Conservation (phyloP, 163 green algal species). For the Botryococcus braunii region DNA sequence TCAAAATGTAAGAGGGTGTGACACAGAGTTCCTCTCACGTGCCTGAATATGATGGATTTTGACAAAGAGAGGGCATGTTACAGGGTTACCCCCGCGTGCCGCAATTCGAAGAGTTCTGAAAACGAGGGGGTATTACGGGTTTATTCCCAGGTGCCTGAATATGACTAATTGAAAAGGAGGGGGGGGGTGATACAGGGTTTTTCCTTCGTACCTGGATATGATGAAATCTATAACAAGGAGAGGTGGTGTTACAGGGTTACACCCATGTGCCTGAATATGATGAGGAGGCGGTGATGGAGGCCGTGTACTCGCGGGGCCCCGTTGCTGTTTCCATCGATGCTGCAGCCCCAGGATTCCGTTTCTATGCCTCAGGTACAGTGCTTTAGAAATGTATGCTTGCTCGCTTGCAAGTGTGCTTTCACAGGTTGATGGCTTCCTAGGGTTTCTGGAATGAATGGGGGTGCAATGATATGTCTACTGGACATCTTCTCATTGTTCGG, state of each 20-base stretch:
- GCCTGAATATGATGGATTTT: no score
- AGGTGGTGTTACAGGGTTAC: slow-evolving; percentile 36
- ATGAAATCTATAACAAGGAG: no score
- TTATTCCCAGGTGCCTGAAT: no score
- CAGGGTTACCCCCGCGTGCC: no score
- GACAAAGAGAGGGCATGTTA: no score
- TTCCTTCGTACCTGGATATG: no score
- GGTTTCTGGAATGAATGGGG: background rate
- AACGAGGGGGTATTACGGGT: no score
- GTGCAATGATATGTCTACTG: background rate
- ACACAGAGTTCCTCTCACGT: no score
- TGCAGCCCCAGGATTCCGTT: slow-evolving; percentile 25
- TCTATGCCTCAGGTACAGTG: slow-evolving; percentile 21
- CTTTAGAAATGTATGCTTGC: background rate
- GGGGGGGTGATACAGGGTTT: no score
- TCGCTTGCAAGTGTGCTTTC: background rate
- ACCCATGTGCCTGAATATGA: slow-evolving; percentile 36
- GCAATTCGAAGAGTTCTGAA: no score
- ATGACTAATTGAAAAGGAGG: no score
- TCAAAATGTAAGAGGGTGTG: no score
- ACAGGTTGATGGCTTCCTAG: background rate
- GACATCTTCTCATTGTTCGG: background rate
- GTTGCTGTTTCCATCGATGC: slow-evolving; percentile 59
- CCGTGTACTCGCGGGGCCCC: slow-evolving; percentile 48
- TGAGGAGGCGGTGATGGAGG: slow-evolving; percentile 55